Conservation (phyloP, 78 protist species). For the Planoprotostelium fungivorum region DNA sequence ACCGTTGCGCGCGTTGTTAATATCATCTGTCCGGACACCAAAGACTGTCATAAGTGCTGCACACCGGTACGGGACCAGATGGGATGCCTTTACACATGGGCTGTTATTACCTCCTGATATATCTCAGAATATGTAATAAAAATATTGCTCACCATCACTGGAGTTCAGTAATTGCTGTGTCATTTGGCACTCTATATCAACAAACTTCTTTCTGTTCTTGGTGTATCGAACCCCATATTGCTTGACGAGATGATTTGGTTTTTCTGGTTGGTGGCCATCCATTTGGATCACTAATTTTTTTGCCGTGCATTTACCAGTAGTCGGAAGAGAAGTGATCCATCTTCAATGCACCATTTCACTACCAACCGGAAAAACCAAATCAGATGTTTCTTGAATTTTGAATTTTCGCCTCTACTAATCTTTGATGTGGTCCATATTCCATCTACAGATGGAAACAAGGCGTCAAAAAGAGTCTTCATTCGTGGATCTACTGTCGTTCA, state of each 20-base stretch:
- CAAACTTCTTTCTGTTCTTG: background rate
- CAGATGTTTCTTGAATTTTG: background rate
- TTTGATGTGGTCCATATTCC: background rate
- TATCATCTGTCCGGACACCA: background rate
- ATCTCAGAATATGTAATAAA: background rate
- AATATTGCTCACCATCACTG: background rate
- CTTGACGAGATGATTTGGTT: no score
- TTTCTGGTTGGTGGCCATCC: no score
- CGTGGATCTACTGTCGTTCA: conserved; percentile 1
- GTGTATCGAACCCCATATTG: background rate
- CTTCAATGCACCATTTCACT: no score
- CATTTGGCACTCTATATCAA: no score
- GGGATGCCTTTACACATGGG: background rate
- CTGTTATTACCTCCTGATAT: background rate
- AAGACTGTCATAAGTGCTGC: background rate
- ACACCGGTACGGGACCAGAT: background rate
- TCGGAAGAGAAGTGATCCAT: no score
- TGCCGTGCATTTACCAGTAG: no score
- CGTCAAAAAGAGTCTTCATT: background rate
- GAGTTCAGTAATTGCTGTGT: background rate
- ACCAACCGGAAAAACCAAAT: no score
- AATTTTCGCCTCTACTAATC: background rate
- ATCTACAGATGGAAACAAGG: background rate
- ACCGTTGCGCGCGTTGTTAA: background rate
- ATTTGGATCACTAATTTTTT: no score